Evolutionary conservation across 768 basidiomycete species (phyloP), one percentile per base, ranked within the genome.

Genomic region (Kwoniella newhampshirensis): DNA sequence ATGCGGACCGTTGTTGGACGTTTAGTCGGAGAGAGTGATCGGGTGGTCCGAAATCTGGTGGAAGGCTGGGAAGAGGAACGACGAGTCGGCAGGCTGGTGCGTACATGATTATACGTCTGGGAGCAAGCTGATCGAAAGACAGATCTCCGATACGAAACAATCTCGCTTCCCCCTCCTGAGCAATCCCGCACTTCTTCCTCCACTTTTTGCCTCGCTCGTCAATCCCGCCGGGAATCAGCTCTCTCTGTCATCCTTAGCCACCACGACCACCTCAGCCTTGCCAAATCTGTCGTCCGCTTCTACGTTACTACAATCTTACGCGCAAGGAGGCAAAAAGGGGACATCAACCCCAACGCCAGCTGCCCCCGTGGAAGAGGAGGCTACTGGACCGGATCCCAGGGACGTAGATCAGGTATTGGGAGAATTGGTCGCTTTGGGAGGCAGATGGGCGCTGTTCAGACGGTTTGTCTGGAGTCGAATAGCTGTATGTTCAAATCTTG

Each of bases 1-100:
- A 98, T 98, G 94, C 78, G 81, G 39, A 82, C 77, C 32, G 91
- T 94, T 12, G 83, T 92, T 1, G 63, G 59, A 1, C 81, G 85
- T 40, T 79, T 99, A 7, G 76, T 96, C 45, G 83, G 86, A 54
- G 93, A 98, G 72, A 89, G 88, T 51, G 94, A 97, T 75, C 81
- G 85, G 28, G 87, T 94, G 17, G 86, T 90, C 0, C 82, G 84
- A 64, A 81, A 81, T 23, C 79, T 94, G 1, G 78, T 91, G 3
- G 84, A 85, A 42, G 84, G 86, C 18, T 99, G 96, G 94, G 88
- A 88, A 67, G 92, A 96, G 73, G 93, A 97, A 69, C 80, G 96
- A 51, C 78, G 82, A 17, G 84, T 93, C 65, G 85, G 87, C 64
- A 82, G 90, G 47, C 49, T 76, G 57, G 74, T 75, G 18, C 51